A percentile compares a stretch with the other conserved stretches of the same genome.
These are phyloP conservation scores for Tricholoma hemisulphureum DNA, from an alignment of 768 basidiomycete genomes.

Conservation along the genomic window DNA sequence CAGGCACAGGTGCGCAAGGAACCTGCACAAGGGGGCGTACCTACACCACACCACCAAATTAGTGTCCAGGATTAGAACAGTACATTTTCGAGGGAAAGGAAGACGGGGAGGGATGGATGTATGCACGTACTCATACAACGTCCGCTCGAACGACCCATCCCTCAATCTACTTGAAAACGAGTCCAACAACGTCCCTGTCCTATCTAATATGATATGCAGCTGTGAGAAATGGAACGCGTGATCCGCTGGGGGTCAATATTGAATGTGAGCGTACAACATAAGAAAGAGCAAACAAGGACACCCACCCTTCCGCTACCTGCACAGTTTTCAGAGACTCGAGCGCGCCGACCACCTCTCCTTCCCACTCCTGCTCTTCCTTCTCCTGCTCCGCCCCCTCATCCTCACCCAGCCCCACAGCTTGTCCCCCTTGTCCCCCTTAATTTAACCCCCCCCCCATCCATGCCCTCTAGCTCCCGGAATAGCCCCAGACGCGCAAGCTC, in stretches of 20 bases:
- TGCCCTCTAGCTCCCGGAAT: conserved; percentile 69
- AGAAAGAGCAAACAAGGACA: conserved; percentile 4
- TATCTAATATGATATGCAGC: conserved; percentile 70
- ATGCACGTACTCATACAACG: conserved; percentile 56
- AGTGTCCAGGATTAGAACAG: background rate
- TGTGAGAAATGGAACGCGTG: conserved; percentile 84
- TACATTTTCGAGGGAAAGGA: background rate
- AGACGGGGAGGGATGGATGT: conserved; percentile 21
- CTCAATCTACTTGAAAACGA: conserved; percentile 60
- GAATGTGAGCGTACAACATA: background rate
- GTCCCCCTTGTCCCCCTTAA: conserved; percentile 63
- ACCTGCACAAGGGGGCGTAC: conserved; percentile 74
- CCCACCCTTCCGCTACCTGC: conserved; percentile 64
- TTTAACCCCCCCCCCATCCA: conserved; percentile 30
- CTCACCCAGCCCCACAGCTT: conserved; percentile 61
- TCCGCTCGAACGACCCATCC: conserved; percentile 46
- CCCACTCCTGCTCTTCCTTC: conserved; percentile 61
- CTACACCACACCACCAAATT: conserved; percentile 31
- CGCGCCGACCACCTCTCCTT: conserved; percentile 52
- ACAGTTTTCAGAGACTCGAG: conserved; percentile 59
- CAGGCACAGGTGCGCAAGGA: conserved; percentile 92
- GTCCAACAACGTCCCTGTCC: conserved; percentile 65
- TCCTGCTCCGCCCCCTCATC: conserved; percentile 19
- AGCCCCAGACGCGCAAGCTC: conserved; percentile 68
- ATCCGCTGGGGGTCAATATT: conserved; percentile 53